Conservation (phyloP, 2,329 filamentous ascomycete genomes). For the Mollisiaceae sp. region DNA sequence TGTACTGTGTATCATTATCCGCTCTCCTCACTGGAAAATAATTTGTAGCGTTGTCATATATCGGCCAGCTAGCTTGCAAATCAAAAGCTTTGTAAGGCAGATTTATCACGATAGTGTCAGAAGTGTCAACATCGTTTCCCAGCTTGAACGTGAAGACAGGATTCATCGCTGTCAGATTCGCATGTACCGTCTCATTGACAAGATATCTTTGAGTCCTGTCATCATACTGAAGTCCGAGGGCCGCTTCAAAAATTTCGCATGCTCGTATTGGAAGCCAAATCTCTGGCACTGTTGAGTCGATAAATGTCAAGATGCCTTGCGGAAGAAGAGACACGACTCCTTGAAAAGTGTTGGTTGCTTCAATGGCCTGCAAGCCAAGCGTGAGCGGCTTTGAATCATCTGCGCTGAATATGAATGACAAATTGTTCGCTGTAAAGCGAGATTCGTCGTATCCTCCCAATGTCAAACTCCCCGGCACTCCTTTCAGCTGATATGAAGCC, state of each 20-base stretch:
- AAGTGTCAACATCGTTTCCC: slow-evolving; percentile 16
- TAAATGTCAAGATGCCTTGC: slow-evolving; percentile 37
- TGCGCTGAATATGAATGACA: slow-evolving; percentile 45
- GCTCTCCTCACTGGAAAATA: slow-evolving; percentile 39
- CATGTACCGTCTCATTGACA: slow-evolving; percentile 39
- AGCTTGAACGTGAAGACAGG: slow-evolving; percentile 40
- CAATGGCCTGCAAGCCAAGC: slow-evolving; percentile 43
- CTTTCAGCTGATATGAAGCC: slow-evolving; percentile 43
- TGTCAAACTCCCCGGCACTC: slow-evolving; percentile 46
- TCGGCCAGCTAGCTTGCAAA: slow-evolving; percentile 35
- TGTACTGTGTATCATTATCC: slow-evolving; percentile 33
- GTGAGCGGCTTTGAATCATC: slow-evolving; percentile 46
- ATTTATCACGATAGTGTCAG: slow-evolving; percentile 28
- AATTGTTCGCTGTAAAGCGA: slow-evolving; percentile 44
- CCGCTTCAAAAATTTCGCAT: slow-evolving; percentile 43
- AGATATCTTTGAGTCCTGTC: slow-evolving; percentile 41
- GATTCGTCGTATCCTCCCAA: slow-evolving; percentile 49
- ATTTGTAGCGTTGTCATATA: slow-evolving; percentile 21
- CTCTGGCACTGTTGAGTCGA: slow-evolving; percentile 44
- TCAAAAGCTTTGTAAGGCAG: slow-evolving; percentile 41
- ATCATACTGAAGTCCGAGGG: slow-evolving; percentile 39
- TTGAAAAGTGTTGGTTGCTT: slow-evolving; percentile 33
- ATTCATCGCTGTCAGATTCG: slow-evolving; percentile 35
- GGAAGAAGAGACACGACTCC: slow-evolving; percentile 18
- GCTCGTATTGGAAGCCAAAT: slow-evolving; percentile 43